Evolutionary conservation across 192 early-diverging fungal genomes (phyloP).

Genomic region (Umbelopsis isabellina): DNA sequence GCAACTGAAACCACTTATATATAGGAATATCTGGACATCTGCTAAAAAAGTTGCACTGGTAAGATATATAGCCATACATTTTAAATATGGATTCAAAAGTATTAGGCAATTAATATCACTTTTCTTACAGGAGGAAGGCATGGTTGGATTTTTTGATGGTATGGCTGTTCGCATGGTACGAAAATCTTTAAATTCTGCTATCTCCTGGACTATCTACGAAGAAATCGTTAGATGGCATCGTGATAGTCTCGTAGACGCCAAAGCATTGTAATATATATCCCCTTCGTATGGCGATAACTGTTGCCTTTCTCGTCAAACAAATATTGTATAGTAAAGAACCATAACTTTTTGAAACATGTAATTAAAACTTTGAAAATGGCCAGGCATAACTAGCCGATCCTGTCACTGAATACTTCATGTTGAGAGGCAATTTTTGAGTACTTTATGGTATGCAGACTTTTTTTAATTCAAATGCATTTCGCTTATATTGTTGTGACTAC

Average conservation of each 20-base stretch:
- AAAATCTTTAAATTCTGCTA: conserved; percentile 83
- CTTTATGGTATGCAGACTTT: no score
- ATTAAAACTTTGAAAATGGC: no score
- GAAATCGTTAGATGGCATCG: conserved; percentile 59
- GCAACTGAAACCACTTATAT: conserved; percentile 81
- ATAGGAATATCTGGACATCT: conserved; percentile 54
- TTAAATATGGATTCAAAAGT: no score
- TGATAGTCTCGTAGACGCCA: conserved; percentile 6
- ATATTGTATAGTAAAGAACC: no score
- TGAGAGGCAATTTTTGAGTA: no score
- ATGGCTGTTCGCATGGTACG: conserved; percentile 78
- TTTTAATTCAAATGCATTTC: no score
- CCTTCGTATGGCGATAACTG: not conserved
- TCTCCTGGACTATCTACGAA: conserved; percentile 95
- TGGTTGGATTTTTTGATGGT: conserved; percentile 82
- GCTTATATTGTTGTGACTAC: no score
- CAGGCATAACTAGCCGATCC: no score
- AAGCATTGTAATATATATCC: conserved; percentile 15
- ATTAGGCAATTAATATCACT: not conserved
- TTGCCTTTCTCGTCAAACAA: not conserved
- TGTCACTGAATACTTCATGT: no score
- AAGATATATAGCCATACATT: no score
- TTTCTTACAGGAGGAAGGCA: conserved; percentile 67
- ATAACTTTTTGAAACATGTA: no score
- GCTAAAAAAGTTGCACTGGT: conserved; percentile 54